Base-by-base conservation (phyloP, 164 flowering plant genomes). In the Umbellularia californica region DNA sequence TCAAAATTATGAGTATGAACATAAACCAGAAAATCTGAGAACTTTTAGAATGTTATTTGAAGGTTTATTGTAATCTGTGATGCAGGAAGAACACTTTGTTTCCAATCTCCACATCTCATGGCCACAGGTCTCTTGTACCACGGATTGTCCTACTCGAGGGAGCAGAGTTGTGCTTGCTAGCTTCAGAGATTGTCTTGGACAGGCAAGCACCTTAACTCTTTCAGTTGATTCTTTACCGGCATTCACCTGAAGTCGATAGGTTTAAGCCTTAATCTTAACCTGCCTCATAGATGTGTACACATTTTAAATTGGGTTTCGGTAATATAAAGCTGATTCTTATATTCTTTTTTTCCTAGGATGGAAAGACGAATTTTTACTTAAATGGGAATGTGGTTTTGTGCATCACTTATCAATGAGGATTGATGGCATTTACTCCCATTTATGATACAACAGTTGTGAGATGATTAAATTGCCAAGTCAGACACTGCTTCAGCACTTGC, bases 61-160 rank as follows among this genome's bases (percentile, higher is more conserved):
- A 9, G 33, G 14, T 3, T 28, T 13, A 14, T 30, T 67, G n/a
- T 67, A 28, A 17, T 67, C 3, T 35, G 13, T 75, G 52, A 73
- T 80, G 78, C 82, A 87, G 90, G 90, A 87, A 81, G 87, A 87
- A 72, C 91, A 87, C 72, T 84, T 80, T 69, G 51, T 83, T 68
- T 83, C 86, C 68, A 82, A 81, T 83, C 82, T 88, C 76, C 81
- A 85, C 71, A 83, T 88, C 77, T 77, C 86, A 25, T 85, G 92
- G 90, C 92, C 90, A 64, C 88, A 85, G 79, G 81, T 87, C 69
- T 81, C 89, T 23, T 83, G 83, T 50, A 74, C 51, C 41, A 50
- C 64, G 1, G 74, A 79, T 20, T 83, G 79, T 23, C 77, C 85
- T 70, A 20, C 71, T 14, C 70, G 84, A 50, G 87, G 84, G 27